A percentile compares a stretch with the other conserved stretches of the same genome.
Evolutionary conservation across 2,329 filamentous ascomycete species (phyloP).

Genomic region (Colletotrichum sp.): DNA sequence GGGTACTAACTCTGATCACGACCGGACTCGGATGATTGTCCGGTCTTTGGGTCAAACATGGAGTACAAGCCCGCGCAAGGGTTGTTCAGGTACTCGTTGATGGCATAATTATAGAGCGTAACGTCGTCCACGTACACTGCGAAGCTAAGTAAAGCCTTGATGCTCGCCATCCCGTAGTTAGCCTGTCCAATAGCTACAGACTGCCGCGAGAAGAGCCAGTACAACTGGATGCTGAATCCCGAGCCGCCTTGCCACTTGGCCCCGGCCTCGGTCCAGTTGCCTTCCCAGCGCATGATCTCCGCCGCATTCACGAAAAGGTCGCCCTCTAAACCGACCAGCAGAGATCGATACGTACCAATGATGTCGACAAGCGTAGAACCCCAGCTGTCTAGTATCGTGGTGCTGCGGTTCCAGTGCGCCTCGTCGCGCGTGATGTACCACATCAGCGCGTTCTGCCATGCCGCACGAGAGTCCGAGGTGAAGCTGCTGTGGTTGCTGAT

Average conservation of each 20-base stretch:
- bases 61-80: constrained; percentile 38
- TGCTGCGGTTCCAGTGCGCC: constrained; percentile 35
- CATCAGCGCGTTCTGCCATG: constrained; percentile 46
- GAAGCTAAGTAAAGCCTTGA: constrained; percentile 42
- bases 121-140: constrained; percentile 46
- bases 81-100: constrained; percentile 39
- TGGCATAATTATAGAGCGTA: constrained; percentile 43
- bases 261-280: constrained; percentile 40
- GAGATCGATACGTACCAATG: constrained; percentile 37
- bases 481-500: constrained; percentile 41
- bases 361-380: constrained; percentile 36
- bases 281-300: constrained; percentile 50
- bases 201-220: constrained; percentile 45
- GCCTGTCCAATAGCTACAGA: constrained; percentile 43
- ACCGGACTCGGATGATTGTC: constrained; percentile 40
- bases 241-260: constrained; percentile 36
- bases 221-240: constrained; percentile 43
- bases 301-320: constrained; percentile 45
- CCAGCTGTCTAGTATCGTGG: constrained; percentile 42
- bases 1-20: constrained; percentile 35
- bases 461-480: constrained; percentile 38
- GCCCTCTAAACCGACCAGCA: constrained; percentile 43
- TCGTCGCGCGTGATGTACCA: constrained; percentile 45
- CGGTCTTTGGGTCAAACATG: constrained; percentile 34
- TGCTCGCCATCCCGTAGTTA: constrained; percentile 46